Conservation (phyloP, 805 yeast species). For the Lachancea sp. region DNA sequence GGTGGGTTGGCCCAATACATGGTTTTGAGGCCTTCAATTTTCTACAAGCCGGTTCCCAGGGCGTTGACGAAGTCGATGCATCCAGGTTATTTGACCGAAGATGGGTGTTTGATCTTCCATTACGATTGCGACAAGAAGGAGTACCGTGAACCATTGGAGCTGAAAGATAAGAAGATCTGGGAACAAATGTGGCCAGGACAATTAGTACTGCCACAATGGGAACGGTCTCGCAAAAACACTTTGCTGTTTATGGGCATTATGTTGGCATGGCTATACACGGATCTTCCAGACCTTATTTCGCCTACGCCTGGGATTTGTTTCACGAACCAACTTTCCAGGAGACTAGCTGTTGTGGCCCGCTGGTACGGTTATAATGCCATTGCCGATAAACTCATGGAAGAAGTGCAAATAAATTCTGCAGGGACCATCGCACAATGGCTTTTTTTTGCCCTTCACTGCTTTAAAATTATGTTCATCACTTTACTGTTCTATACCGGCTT, state of each 20-base stretch:
- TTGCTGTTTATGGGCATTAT: slow-evolving; percentile 28
- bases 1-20: slow-evolving; percentile 46
- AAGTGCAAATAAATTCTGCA: slow-evolving; percentile 38
- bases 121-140: slow-evolving; percentile 47
- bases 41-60: slow-evolving; percentile 56
- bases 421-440: slow-evolving; percentile 48
- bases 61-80: slow-evolving; percentile 57
- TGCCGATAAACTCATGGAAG: slow-evolving; percentile 45
- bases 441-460: slow-evolving; percentile 65
- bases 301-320: slow-evolving; percentile 91
- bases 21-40: slow-evolving; percentile 72
- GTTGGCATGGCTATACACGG: slow-evolving; percentile 80
- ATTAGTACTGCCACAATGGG: slow-evolving; percentile 44
- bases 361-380: slow-evolving; percentile 37
- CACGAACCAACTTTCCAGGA: slow-evolving; percentile 49
- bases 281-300: slow-evolving; percentile 78
- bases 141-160: slow-evolving; percentile 41
- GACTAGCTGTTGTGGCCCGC: slow-evolving; percentile 25
- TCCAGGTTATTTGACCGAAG: slow-evolving; percentile 70
- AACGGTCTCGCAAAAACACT: slow-evolving; percentile 15
- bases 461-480: slow-evolving; percentile 54
- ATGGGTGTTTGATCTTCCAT: slow-evolving; percentile 72
- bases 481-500: slow-evolving; percentile 60
- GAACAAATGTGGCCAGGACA: slow-evolving; percentile 86
- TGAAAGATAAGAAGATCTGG: slow-evolving; percentile 44